Conservation (phyloP, 2,329 filamentous ascomycete genomes). For the Apiospora malaysiana region DNA sequence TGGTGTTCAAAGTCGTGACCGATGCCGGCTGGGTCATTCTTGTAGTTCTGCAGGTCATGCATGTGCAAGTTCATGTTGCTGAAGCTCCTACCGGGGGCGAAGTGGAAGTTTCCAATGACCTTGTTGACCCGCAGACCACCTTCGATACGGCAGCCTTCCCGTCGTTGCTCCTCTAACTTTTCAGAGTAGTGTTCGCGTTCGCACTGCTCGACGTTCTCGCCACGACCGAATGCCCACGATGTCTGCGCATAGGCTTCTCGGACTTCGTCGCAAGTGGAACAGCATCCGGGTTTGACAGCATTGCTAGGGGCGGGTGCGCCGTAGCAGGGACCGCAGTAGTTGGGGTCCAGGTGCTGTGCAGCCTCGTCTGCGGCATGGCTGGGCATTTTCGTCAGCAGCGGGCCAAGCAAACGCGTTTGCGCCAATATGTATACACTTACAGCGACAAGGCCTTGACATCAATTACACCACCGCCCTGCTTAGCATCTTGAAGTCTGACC, state of each 20-base stretch:
- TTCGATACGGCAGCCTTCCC: slow-evolving; percentile 93
- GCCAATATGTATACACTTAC: slow-evolving; percentile 47
- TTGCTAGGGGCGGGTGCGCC: slow-evolving; percentile 76
- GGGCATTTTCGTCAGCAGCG: slow-evolving; percentile 16
- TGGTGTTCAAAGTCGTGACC: slow-evolving; percentile 88
- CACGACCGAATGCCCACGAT: slow-evolving; percentile 92
- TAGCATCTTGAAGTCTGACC: slow-evolving; percentile 75
- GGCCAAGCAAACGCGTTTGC: slow-evolving; percentile 1
- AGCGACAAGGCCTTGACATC: slow-evolving; percentile 72
- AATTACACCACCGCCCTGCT: slow-evolving; percentile 78
- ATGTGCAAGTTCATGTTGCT: slow-evolving; percentile 97
- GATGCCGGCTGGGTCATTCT: slow-evolving; percentile 65
- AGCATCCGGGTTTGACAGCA: slow-evolving; percentile 84
- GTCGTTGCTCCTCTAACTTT: slow-evolving; percentile 83
- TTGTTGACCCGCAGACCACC: slow-evolving; percentile 95
- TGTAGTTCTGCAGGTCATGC: slow-evolving; percentile 96
- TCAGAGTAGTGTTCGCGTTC: slow-evolving; percentile 92
- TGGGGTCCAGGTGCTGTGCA: slow-evolving; percentile 81
- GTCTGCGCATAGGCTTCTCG: slow-evolving; percentile 89
- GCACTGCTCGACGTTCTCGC: slow-evolving; percentile 94
- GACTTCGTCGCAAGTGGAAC: slow-evolving; percentile 96
- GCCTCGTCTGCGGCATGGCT: slow-evolving; percentile 72
- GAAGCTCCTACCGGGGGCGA: slow-evolving; percentile 94
- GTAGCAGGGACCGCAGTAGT: slow-evolving; percentile 94
- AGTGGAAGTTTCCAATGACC: slow-evolving; percentile 97